Base-by-base conservation (phyloP, 495 filamentous ascomycete species). In the Lineolata rhizophorae region DNA sequence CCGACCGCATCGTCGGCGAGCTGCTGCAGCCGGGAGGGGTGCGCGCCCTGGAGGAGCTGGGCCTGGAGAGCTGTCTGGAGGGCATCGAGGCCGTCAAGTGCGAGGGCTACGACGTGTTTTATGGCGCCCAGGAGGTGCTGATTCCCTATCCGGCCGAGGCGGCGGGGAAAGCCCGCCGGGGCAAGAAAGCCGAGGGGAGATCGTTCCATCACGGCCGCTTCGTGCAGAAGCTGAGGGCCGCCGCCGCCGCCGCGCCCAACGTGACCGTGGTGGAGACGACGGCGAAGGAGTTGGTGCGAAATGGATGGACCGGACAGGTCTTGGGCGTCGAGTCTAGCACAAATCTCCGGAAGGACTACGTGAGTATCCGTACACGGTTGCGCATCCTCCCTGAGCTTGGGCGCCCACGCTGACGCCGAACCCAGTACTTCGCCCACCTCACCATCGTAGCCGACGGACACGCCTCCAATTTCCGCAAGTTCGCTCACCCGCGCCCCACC, bases 1-100 rank as follows among this genome's bases (percentile, higher is more conserved):
- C 87, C 9, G 81, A 95, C 57, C 72, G 87, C 34, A 97, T 97
- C 44, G 84, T 97, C 14, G 87, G 87, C 34, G 87, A 97, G 57
- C 55, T 97, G 36, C 55, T 97, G 46, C 87, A 97, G 50, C 87
- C 87, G 3, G 87, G 87, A 19, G 87, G 87, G 26, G 72, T 92
- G 24, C 54, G 61, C 27, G 83, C 90, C 13, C 60, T 97, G 38
- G 62, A 73, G 44, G 69, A 74, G 41, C 56, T 97, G 32, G 90
- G 90, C 4, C 52, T 97, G 25, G n/a, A 13, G 13, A 67, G 79
- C 37, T 93, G 83, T 47, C 58, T 97, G 11, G 84, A 97, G 34
- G 76, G 56, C 11, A 95, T 97, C 43, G 87, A 95, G 46, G 70
- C 82, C 1, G 64, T 93, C 20, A 58, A 58, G 3, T 78, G 78